Evolutionary conservation across 495 filamentous ascomycete species (phyloP).

Genomic region (Bathelium albidoporum): DNA sequence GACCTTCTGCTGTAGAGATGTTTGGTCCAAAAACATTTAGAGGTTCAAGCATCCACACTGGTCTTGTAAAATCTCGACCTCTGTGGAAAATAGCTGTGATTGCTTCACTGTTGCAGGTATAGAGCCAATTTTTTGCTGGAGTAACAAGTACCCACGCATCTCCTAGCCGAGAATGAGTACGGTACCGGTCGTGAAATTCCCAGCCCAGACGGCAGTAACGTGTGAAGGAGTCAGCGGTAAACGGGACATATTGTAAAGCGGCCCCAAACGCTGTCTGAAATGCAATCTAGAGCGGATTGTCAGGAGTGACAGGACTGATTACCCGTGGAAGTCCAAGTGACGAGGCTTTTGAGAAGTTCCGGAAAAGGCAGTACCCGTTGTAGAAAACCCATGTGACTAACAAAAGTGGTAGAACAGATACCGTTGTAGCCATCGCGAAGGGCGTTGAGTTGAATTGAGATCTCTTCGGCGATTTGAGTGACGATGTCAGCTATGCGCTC

Average conservation of each 20-base stretch:
- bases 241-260: constrained; percentile 9
- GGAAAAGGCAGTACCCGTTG: neutral
- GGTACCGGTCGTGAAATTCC: constrained; percentile 18
- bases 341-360: constrained; percentile 10
- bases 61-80: constrained; percentile 11
- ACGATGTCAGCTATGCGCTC: neutral
- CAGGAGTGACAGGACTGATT: constrained; percentile 22
- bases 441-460: neutral
- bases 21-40: constrained; percentile 33
- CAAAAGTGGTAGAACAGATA: neutral
- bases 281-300: constrained; percentile 27
- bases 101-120: constrained; percentile 13
- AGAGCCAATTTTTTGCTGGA: constrained; percentile 20
- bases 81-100: constrained; percentile 8
- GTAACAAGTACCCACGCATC: constrained; percentile 19
- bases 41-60: constrained; percentile 19
- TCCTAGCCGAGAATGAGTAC: constrained; percentile 14
- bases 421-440: neutral
- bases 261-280: constrained; percentile 11
- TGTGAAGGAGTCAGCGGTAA: constrained; percentile 12
- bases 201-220: constrained; percentile 15
- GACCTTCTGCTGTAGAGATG: constrained; percentile 27
- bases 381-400: neutral
- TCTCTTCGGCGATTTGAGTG: neutral
- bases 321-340: constrained; percentile 18